phyloP scores from a whole-genome alignment of 169 alveolate genomes.

The Plasmodium vivax region DNA sequence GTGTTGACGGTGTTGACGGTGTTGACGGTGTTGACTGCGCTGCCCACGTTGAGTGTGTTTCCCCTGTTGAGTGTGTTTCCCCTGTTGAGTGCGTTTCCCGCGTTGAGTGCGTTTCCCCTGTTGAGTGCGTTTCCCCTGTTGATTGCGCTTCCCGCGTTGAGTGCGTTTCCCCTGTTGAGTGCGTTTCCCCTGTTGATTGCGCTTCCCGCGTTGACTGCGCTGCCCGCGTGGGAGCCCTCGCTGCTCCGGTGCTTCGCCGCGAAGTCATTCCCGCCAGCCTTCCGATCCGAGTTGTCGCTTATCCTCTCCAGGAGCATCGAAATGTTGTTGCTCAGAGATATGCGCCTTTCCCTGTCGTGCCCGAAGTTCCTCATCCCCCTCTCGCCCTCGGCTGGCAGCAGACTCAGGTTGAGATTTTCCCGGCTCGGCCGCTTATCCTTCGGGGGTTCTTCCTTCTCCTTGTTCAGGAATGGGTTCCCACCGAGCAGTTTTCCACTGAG shows the following conservation, averaged over 20 bases:
- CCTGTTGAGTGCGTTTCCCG: too few species aligned
- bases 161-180: too few species aligned
- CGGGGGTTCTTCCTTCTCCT: neutral
- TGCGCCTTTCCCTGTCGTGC: neutral
- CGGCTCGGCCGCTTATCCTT: neutral
- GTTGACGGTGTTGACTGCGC: constrained; percentile 3
- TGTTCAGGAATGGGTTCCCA: neutral
- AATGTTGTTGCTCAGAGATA: constrained; percentile 40
- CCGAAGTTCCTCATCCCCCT: neutral
- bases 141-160: neutral
- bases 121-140: neutral
- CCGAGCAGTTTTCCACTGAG: neutral
- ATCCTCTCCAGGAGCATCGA: constrained; percentile 40
- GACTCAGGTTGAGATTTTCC: neutral
- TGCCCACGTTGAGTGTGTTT: too few species aligned
- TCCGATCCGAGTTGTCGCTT: constrained; percentile 56
- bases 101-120: too few species aligned
- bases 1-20: constrained; percentile 62
- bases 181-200: too few species aligned
- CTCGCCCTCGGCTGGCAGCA: neutral
- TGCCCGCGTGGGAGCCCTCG: neutral
- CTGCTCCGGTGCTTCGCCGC: neutral
- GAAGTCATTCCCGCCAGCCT: neutral
- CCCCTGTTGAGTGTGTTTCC: too few species aligned
- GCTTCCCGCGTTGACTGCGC: too few species aligned